phyloP scores from a whole-genome alignment of 1,139 yeast species.

The Kodamaea arcana region DNA sequence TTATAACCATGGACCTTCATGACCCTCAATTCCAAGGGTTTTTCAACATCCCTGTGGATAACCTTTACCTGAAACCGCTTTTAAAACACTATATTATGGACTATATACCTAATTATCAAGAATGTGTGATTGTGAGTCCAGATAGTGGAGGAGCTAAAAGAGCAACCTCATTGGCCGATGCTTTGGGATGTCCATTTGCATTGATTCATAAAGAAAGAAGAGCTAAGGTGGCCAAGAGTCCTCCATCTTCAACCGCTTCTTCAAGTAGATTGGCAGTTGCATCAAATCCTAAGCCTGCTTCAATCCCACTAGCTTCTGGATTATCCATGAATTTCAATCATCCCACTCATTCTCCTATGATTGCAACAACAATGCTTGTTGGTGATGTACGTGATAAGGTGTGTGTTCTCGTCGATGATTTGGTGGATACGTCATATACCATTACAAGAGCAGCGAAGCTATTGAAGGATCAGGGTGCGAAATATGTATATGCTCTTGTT shows the following conservation, averaged over 20 bases:
- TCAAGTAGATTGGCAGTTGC: constrained; percentile 1
- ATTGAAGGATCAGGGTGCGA: constrained; percentile 89
- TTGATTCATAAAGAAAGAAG: constrained; percentile 93
- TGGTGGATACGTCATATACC: constrained; percentile 92
- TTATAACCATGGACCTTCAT: constrained; percentile 96
- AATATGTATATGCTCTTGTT: constrained; percentile 77
- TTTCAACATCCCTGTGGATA: constrained; percentile 90
- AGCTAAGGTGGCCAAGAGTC: constrained; percentile 37
- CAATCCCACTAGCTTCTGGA: constrained; percentile 2
- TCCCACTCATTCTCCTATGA: not conserved
- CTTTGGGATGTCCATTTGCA: constrained; percentile 85
- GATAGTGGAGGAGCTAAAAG: constrained; percentile 98
- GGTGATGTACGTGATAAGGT: constrained; percentile 85
- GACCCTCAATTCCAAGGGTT: constrained; percentile 95
- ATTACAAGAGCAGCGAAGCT: constrained; percentile 88
- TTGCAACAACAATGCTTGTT: constrained; percentile 66
- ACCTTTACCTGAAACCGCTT: constrained; percentile 79
- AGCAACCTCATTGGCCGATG: constrained; percentile 91
- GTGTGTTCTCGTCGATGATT: constrained; percentile 86
- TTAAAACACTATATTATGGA: constrained; percentile 76
- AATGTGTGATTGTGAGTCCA: constrained; percentile 87
- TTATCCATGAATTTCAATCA: not conserved
- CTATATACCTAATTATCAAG: constrained; percentile 66
- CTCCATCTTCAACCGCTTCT: constrained; percentile 24
- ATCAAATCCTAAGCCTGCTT: constrained; percentile 2